Evolutionary conservation across 768 basidiomycete genomes (phyloP).

Genomic region (Coprinellus micaceus): DNA sequence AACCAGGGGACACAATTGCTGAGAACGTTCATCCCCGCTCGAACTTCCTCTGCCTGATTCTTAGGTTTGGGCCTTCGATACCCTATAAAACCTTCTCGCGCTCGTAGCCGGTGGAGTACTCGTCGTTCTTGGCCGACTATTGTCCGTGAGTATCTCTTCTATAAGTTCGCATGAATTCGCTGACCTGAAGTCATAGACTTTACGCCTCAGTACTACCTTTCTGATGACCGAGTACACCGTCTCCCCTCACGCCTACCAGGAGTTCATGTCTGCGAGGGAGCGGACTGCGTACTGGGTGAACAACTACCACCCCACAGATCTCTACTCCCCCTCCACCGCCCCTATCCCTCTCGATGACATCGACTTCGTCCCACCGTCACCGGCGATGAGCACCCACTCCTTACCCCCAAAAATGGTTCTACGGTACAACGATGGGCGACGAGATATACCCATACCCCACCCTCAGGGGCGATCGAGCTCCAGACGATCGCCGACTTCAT

Average conservation of each 20-base stretch:
- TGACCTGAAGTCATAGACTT: slow-evolving; percentile 2
- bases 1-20: slow-evolving; percentile 9
- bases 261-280: slow-evolving; percentile 56
- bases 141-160: slow-evolving; percentile 11
- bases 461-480: slow-evolving; percentile 23
- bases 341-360: slow-evolving; percentile 49
- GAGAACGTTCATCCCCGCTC: slow-evolving; percentile 28
- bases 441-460: slow-evolving; percentile 61
- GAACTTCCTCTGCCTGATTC: slow-evolving; percentile 27
- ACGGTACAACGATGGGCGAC: slow-evolving; percentile 60
- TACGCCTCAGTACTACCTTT: slow-evolving; percentile 11
- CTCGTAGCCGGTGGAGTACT: slow-evolving; percentile 18
- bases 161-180: neutral
- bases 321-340: slow-evolving; percentile 57
- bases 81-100: slow-evolving; percentile 15
- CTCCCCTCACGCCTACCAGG: slow-evolving; percentile 54
- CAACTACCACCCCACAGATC: slow-evolving; percentile 35
- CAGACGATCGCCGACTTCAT: slow-evolving; percentile 17
- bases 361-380: slow-evolving; percentile 44
- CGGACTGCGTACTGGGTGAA: slow-evolving; percentile 66
- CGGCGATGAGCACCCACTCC: slow-evolving; percentile 47
- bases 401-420: slow-evolving; percentile 72
- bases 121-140: slow-evolving; percentile 17
- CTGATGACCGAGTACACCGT: slow-evolving; percentile 64
- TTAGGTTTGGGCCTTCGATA: slow-evolving; percentile 18